Percentiles rank a stretch among this genome's conserved stretches.
Conservation (phyloP, 768 basidiomycete species). For the Mycena indigotica region DNA sequence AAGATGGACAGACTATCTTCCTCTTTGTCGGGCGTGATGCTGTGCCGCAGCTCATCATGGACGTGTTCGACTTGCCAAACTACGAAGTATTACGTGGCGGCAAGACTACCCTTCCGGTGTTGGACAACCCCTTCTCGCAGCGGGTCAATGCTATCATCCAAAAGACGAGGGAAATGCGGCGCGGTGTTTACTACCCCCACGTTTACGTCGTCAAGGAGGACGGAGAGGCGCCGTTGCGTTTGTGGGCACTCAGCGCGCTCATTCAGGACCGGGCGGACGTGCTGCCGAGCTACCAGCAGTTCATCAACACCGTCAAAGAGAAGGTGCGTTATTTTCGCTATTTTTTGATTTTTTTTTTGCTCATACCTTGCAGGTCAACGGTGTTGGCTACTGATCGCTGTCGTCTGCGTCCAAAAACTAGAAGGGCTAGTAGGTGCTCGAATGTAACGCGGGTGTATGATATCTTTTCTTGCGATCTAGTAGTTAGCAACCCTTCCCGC, state of each 20-base stretch:
- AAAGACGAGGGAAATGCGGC: slow-evolving; percentile 92
- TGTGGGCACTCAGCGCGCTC: slow-evolving; percentile 93
- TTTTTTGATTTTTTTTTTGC: not conserved
- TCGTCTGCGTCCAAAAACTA: slow-evolving; percentile 9
- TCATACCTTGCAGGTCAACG: slow-evolving; percentile 29
- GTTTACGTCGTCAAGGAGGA: slow-evolving; percentile 98
- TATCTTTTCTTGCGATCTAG: no score
- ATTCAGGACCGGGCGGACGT: slow-evolving; percentile 96
- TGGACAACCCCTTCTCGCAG: slow-evolving; percentile 96
- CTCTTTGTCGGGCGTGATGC: slow-evolving; percentile 98
- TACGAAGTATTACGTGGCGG: slow-evolving; percentile 92
- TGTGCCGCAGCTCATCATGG: slow-evolving; percentile 90
- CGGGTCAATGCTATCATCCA: slow-evolving; percentile 91
- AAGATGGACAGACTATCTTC: slow-evolving; percentile 98
- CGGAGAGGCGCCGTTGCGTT: slow-evolving; percentile 88
- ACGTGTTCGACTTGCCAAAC: slow-evolving; percentile 88
- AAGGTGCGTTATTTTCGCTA: slow-evolving; percentile 54
- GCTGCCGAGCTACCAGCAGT: slow-evolving; percentile 95
- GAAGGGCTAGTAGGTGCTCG: slow-evolving; percentile 8
- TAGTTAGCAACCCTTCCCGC: no score
- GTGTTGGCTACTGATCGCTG: slow-evolving; percentile 25
- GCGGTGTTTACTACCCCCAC: slow-evolving; percentile 91
- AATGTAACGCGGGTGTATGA: slow-evolving; percentile 10
- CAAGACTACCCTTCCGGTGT: slow-evolving; percentile 88
- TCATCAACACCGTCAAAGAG: slow-evolving; percentile 85